These are phyloP conservation scores for Osmanthus fragrans DNA, from an alignment of 257 asterid genomes.

Conservation along the genomic window DNA sequence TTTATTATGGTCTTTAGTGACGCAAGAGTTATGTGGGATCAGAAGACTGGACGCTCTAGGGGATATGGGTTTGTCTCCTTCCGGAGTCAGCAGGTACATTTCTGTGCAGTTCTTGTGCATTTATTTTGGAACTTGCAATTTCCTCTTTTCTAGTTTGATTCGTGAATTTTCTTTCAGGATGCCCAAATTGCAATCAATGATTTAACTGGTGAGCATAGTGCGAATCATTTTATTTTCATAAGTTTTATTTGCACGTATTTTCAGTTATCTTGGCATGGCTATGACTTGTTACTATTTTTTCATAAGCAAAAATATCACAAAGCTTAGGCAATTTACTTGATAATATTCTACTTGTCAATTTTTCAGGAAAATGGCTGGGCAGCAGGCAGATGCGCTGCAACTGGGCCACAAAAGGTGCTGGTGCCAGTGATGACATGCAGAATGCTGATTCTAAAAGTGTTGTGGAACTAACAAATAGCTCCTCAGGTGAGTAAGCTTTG, in stretches of 20 bases:
- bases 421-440: slow-evolving; percentile 68
- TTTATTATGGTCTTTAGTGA: slow-evolving; percentile 50
- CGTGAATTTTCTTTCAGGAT: slow-evolving; percentile 53
- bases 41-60: slow-evolving; percentile 92
- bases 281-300: not conserved
- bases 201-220: slow-evolving; percentile 60
- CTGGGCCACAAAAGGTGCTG: slow-evolving; percentile 94
- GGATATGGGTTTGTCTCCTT: slow-evolving; percentile 97
- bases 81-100: slow-evolving; percentile 77
- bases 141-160: slow-evolving; percentile 1
- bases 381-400: slow-evolving; percentile 95
- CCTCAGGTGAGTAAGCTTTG: slow-evolving; percentile 54
- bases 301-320: not conserved
- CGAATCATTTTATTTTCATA: not conserved
- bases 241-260: slow-evolving; percentile 1
- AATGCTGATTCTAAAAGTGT: slow-evolving; percentile 77
- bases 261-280: not conserved
- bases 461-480: slow-evolving; percentile 74
- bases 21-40: slow-evolving; percentile 99
- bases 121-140: slow-evolving; percentile 14
- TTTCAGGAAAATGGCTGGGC: slow-evolving; percentile 90
- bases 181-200: slow-evolving; percentile 94
- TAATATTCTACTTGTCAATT: slow-evolving; percentile 21
- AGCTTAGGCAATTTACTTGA: slow-evolving; percentile 2
- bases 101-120: slow-evolving; percentile 8